phyloP scores from a whole-genome alignment of 805 yeast genomes.

The Candida montana region DNA sequence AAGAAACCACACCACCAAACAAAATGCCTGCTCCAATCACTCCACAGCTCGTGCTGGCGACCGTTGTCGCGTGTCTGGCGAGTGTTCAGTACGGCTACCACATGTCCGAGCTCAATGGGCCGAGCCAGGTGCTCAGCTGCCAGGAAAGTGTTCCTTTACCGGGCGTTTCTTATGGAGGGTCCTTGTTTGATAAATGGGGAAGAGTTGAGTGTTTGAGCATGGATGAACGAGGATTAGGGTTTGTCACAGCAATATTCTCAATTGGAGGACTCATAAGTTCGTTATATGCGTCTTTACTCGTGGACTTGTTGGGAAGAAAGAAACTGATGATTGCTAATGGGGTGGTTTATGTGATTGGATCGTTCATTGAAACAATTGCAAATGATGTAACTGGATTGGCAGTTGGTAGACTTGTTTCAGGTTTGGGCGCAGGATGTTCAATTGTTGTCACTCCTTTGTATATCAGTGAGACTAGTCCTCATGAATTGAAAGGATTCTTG shows the following conservation, averaged over 20 bases:
- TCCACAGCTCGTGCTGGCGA: conserved; percentile 35
- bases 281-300: conserved; percentile 55
- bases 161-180: conserved; percentile 19
- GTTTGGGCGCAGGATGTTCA: conserved; percentile 83
- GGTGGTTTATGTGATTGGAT: conserved; percentile 52
- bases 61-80: conserved; percentile 63
- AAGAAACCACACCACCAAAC: too few species aligned
- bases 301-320: conserved; percentile 64
- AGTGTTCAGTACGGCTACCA: conserved; percentile 92
- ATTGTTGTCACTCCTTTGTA: conserved; percentile 81
- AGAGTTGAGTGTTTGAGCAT: conserved; percentile 50
- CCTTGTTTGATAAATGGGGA: conserved; percentile 35
- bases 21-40: conserved; percentile 2
- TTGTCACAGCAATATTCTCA: conserved; percentile 72
- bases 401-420: conserved; percentile 72
- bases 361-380: conserved; percentile 51
- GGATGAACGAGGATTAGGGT: conserved; percentile 55
- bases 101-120: conserved; percentile 91
- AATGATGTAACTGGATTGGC: conserved; percentile 39
- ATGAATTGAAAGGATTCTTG: conserved; percentile 60
- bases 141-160: conserved; percentile 24
- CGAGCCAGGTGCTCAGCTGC: conserved; percentile 67
- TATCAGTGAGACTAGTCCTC: conserved; percentile 76
- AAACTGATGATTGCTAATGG: conserved; percentile 47
- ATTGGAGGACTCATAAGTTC: conserved; percentile 84